phyloP scores from a whole-genome alignment of 352 stramenopile species.

The Phytopythium oedochilum region DNA sequence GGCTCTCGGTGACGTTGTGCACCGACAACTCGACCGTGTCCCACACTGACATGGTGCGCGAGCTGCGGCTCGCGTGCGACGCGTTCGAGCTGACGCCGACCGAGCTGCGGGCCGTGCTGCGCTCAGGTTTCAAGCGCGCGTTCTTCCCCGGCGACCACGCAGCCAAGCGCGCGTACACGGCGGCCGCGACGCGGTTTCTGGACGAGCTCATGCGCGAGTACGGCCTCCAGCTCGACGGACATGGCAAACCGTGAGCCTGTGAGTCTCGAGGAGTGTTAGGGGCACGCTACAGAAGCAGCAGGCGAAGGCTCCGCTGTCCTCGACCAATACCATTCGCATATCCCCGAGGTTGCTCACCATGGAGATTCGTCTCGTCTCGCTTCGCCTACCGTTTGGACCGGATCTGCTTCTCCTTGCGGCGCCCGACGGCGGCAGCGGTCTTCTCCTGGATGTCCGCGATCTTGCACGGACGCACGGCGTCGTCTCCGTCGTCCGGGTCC shows the following conservation, averaged over 20 bases:
- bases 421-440: constrained; percentile 50
- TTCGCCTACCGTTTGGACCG: constrained; percentile 29
- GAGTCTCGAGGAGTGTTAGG: too few relatives aligned
- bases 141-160: constrained; percentile 83
- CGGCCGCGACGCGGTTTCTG: neutral
- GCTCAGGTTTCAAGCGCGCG: constrained; percentile 82
- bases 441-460: constrained; percentile 82
- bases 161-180: constrained; percentile 63
- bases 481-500: constrained; percentile 64
- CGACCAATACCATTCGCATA: neutral
- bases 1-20: constrained; percentile 76
- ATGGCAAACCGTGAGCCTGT: neutral
- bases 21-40: constrained; percentile 88
- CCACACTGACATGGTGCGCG: constrained; percentile 79
- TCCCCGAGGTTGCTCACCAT: too few relatives aligned
- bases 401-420: constrained; percentile 68
- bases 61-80: constrained; percentile 79
- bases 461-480: constrained; percentile 58
- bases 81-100: constrained; percentile 67
- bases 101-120: constrained; percentile 70
- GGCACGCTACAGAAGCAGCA: too few relatives aligned
- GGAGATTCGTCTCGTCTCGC: too few relatives aligned
- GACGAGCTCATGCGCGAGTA: constrained; percentile 4
- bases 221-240: neutral
- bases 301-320: too few relatives aligned